Evolutionary conservation across 1,139 yeast species (phyloP), one percentile per base, ranked within the genome.

Genomic region (Geotrichum histeridarum): DNA sequence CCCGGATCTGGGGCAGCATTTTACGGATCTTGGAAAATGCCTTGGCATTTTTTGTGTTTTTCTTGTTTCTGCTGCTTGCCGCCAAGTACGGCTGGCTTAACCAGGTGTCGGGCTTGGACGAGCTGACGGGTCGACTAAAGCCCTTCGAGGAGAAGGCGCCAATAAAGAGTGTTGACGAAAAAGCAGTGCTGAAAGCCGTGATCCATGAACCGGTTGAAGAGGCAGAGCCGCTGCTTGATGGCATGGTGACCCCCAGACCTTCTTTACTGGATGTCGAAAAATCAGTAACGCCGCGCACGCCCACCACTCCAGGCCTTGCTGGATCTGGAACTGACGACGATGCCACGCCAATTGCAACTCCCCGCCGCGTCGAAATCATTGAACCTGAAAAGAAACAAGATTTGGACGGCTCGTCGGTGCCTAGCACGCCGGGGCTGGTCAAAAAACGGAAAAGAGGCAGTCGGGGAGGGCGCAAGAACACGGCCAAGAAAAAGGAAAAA

Each of bases 381-480:
- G 62, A 62, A 37, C 63, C 61, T 8, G 60, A 57, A 8, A 49
- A 44, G 35, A 27, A 32, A 11, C 43, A 32, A 18, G 33, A 38
- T 15, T 42, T 22, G 22, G 44, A 42, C n/a, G 32, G 33, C 8
- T 52, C 49, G 1, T 33, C 38, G 12, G 43, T 54, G 6, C 46
- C 48, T 4, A 53, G 39, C 6, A 41, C 57, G n/a, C 51, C 62
- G 2, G 33, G 44, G 8, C 14, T 27, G 5, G 54, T 46, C 45
- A 77, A 75, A 69, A 84, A 79, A 65, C 75, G 97, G 30, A 90
- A 87, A 66, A 78, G 97, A 64, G 97, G 97, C 4, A 77, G 85
- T 12, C 76, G 98, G 57, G 97, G 96, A 7, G 96, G 96, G 0
- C 82, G 81, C 61, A 81, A 79, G 61, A 75, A 27, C 30, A 45